Base-by-base conservation (phyloP, 495 filamentous ascomycete species). In the Neurospora terricola region DNA sequence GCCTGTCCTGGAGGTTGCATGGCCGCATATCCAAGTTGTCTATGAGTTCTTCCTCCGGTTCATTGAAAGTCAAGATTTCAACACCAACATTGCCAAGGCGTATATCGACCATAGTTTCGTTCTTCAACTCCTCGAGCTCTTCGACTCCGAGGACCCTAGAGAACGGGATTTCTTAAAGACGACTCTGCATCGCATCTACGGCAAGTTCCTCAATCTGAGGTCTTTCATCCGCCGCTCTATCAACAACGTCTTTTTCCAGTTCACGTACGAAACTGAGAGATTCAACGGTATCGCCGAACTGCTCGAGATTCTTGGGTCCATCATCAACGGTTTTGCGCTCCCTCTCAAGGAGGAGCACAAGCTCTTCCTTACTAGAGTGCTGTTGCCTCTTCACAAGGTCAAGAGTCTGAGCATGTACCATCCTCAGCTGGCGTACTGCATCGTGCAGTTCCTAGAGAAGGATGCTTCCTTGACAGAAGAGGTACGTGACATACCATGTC, bases 171-270 rank as follows among this genome's bases (percentile, higher is more conserved):
- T 99, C 81, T 83, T 99, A 45, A 99, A 99, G 85, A 99, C 96
- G 2, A 99, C 96, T 7, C 82, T 99, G 71, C 96, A 99, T 84
- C 90, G 96, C 68, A 99, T 99, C 78, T 99, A 99, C 77, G 96
- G 96, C 75, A 99, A 99, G 84, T 99, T 99, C 85, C 86, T 99
- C 72, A 99, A 99, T 80, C 86, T 99, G 43, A 90, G 96, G 40
- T 98, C 96, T 12, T 99, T 94, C 82, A 99, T 99, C 77, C 88
- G 96, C 78, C 91, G 96, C 76, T 98, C 96, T 45, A 99, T 99
- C 85, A 98, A 99, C 87, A 98, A 99, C 79, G 96, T 99, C 77
- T 99, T 99, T 86, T 99, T 99, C 88, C 96, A 99, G 80, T 99
- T 99, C 82, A 92, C 92, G 73, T 99, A 99, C 79, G 96, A 99